Base-by-base conservation (phyloP, 1,139 yeast species). In the Pichia sp. region DNA sequence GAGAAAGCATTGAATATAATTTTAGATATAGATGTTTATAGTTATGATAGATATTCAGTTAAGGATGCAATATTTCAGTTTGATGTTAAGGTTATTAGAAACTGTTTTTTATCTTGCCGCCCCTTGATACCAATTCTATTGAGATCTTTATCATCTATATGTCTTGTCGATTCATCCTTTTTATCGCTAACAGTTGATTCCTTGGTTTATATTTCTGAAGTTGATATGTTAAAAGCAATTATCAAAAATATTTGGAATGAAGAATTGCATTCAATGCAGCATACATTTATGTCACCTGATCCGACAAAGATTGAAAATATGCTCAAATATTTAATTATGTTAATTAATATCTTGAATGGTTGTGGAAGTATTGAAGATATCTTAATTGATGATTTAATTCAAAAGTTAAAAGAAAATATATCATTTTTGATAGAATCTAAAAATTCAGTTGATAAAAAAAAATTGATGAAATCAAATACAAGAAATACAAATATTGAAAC, bases 1-100 rank as follows among this genome's bases (percentile, higher is more conserved):
- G 75, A 73, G 44, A 60, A 72, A 7, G 71, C 79, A 11, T 43
- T 69, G 5, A 61, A 64, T 13, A 59, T 61, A 2, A 63, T 80
- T 35, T 55, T 69, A 3, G 43, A 54, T 1, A 37, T 66, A 1
- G 53, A 48, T n/a, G 51, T 64, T 16, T 20, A 36, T 13, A 32
- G 44, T 38, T 46, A 57, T 2, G 68, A 68, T 38, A 61, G 66
- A 26, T 49, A 55, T 1, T 70, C 68, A 40, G 70, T 73, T 0
- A 59, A 63, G 27, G 53, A 53, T 13, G 57, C 68, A 0, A 45
- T 73, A 11, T 59, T 63, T 32, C 49, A 51, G 1, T 60, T 75
- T n/a, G 63, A 66, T 24, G 38, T 60, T 4, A 48, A 51, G 1
- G 42, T 74, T 2, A 39, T 71, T 0, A 47, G 59, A 1, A 48